Conservation (phyloP, 805 yeast genomes). For the Nematodospora valgi region DNA sequence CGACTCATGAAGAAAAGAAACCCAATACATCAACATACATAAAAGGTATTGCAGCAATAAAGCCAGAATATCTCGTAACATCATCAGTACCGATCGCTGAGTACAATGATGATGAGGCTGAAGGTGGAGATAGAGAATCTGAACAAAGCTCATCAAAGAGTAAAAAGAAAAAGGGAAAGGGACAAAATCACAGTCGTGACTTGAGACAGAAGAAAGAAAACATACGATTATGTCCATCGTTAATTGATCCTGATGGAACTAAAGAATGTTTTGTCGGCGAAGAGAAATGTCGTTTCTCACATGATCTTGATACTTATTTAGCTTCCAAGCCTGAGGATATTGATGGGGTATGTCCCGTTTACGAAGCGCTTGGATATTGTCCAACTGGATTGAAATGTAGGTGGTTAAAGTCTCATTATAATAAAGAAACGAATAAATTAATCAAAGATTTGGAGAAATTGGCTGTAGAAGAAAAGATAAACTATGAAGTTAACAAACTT, state of each 20-base stretch:
- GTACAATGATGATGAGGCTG: conserved; percentile 44
- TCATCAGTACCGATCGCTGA: conserved; percentile 23
- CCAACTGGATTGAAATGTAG: conserved; percentile 92
- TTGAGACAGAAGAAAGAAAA: conserved; percentile 64
- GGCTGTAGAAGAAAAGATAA: conserved; percentile 18
- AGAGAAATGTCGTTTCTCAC: conserved; percentile 71
- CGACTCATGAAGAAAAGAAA: conserved; percentile 17
- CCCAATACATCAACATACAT: conserved; percentile 20
- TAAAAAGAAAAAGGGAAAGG: conserved; percentile 37
- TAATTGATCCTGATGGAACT: conserved; percentile 50
- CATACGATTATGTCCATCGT: conserved; percentile 61
- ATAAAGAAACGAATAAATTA: conserved; percentile 43
- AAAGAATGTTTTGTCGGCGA: conserved; percentile 62
- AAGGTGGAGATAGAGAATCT: conserved; percentile 38
- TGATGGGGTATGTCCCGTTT: conserved; percentile 82
- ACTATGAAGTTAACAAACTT: conserved; percentile 65
- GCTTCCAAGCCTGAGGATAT: conserved; percentile 66
- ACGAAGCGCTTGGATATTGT: conserved; percentile 77
- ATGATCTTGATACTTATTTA: conserved; percentile 67
- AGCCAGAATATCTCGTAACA: conserved; percentile 62
- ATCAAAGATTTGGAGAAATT: conserved; percentile 38
- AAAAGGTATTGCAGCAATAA: conserved; percentile 74
- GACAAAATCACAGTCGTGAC: conserved; percentile 83
- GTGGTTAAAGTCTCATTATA: conserved; percentile 75
- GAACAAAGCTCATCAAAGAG: conserved; percentile 32